Evolutionary conservation across 176 grass and related monocot species (phyloP).

Genomic region (Rhynchospora breviuscula): DNA sequence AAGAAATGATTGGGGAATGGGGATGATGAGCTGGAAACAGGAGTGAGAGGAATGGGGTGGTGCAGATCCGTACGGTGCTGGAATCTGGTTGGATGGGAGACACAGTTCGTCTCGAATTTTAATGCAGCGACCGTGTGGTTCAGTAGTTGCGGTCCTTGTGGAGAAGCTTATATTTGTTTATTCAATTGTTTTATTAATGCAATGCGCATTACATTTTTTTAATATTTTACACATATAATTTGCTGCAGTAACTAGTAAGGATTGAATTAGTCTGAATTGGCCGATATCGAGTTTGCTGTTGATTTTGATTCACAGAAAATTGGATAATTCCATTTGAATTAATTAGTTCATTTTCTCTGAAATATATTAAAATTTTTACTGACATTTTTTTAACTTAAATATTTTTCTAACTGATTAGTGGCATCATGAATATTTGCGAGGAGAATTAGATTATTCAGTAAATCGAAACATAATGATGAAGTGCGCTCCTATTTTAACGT

Average conservation of each 20-base stretch:
- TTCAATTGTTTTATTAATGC: background rate
- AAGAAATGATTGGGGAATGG: conserved; percentile 11
- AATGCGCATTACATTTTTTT: background rate
- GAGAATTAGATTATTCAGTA: no score
- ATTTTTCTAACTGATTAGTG: no score
- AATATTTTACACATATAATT: no score
- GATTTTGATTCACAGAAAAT: background rate
- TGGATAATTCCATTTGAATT: background rate
- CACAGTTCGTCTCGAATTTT: background rate
- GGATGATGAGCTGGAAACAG: conserved; percentile 49
- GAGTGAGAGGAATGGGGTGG: background rate
- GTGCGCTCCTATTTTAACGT: no score
- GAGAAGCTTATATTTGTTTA: background rate
- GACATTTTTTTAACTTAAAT: no score
- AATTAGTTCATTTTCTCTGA: background rate
- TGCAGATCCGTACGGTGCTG: background rate
- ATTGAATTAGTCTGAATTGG: background rate
- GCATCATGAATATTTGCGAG: no score
- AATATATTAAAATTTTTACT: background rate
- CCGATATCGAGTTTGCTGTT: background rate
- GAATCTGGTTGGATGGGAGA: background rate
- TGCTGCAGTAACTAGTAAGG: no score
- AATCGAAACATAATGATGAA: no score
- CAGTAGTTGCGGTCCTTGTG: background rate
- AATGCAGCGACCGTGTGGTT: conserved; percentile 7